These are phyloP conservation scores for Polygonum aviculare DNA, from an alignment of 148 eudicot species.

Conservation along the genomic window DNA sequence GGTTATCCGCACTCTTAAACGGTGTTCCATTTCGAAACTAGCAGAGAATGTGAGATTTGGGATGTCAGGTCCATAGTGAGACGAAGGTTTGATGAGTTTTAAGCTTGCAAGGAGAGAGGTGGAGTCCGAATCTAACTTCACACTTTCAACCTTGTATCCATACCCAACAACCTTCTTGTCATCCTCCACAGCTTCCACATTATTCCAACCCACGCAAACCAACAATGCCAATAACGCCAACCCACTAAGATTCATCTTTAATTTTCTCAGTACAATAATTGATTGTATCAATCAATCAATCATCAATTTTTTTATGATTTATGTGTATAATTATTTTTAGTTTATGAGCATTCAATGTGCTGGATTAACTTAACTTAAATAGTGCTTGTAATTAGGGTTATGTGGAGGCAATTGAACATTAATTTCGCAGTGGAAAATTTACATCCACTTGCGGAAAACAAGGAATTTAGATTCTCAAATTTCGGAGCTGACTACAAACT, in stretches of 20 bases:
- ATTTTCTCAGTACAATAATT: no score
- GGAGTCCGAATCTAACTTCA: neutral
- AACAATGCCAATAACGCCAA: neutral
- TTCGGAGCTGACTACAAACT: no score
- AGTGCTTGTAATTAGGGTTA: no score
- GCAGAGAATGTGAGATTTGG: neutral
- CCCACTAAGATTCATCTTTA: neutral
- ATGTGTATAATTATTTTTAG: no score
- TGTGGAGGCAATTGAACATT: no score
- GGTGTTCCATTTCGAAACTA: conserved; percentile 40
- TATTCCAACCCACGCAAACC: neutral
- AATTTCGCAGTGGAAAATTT: no score
- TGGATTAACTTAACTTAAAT: no score
- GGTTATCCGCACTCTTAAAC: conserved; percentile 48
- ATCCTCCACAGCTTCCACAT: neutral
- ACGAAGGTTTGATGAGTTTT: conserved; percentile 15
- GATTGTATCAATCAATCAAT: no score
- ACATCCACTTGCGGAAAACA: no score
- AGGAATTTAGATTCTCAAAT: no score
- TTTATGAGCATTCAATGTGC: no score
- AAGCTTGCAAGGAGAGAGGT: conserved; percentile 16
- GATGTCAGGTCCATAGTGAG: conserved; percentile 22
- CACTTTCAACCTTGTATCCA: conserved; percentile 11
- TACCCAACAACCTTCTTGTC: conserved; percentile 7
- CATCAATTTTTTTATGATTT: no score